phyloP scores from a whole-genome alignment of 345 rosid genomes.

The Syzygium jambos region DNA sequence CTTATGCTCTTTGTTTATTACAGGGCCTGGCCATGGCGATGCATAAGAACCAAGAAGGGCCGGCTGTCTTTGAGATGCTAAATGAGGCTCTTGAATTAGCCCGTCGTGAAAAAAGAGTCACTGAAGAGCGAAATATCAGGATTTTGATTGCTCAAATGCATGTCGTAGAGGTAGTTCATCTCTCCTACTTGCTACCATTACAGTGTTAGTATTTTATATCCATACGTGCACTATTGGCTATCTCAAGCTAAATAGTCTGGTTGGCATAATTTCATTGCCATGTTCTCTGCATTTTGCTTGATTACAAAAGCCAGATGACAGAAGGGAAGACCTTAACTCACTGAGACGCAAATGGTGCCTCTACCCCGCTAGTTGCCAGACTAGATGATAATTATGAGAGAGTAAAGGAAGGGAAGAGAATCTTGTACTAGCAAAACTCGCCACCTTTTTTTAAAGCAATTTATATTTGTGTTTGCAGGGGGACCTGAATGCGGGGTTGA shows the following conservation, averaged over 20 bases:
- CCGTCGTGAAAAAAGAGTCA: conserved; percentile 37
- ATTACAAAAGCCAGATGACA: background rate
- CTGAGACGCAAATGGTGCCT: background rate
- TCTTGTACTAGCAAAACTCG: background rate
- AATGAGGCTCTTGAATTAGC: conserved; percentile 59
- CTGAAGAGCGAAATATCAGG: conserved; percentile 81
- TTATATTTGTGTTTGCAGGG: conserved; percentile 38
- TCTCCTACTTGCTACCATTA: background rate
- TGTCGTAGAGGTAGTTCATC: conserved; percentile 50
- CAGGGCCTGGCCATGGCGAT: conserved; percentile 91
- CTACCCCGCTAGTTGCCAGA: background rate
- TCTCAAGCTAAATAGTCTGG: background rate
- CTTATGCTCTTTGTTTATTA: background rate
- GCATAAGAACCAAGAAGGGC: conserved; percentile 77
- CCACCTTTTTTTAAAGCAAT: background rate
- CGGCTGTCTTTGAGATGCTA: conserved; percentile 78
- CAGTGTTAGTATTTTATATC: background rate
- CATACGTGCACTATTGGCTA: background rate
- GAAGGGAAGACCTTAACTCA: background rate
- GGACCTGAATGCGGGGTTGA: conserved; percentile 58
- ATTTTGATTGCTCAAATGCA: conserved; percentile 85
- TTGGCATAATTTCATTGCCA: background rate
- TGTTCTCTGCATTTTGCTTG: background rate
- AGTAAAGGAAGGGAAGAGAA: background rate
- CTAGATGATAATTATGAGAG: background rate